Base-by-base conservation (phyloP, 2,329 filamentous ascomycete genomes). In the Aureobasidium sp. region DNA sequence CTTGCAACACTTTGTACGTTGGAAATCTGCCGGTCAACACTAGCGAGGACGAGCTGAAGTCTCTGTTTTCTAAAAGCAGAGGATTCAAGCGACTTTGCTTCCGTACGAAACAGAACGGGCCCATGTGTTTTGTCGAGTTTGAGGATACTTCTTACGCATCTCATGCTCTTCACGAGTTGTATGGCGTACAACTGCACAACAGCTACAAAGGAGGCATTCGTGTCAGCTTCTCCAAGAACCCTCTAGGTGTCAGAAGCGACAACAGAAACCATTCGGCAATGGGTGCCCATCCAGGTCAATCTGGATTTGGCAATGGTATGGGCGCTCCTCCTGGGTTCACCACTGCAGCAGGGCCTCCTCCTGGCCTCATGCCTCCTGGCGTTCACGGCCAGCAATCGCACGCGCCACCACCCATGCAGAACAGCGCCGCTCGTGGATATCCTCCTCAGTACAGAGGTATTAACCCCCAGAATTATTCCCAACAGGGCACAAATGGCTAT, bases 71-170 rank as follows among this genome's bases (percentile, higher is more conserved):
- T 29, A 93, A 92, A 75, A 90, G 95, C 73, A 87, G 92, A 52
- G 94, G 94, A 3, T 99, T 97, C 79, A 97, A 96, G 77, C 84
- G 94, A 32, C 85, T 99, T 8, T 96, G 92, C 72, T 96, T 97
- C 80, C 85, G 93, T 37, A 95, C 92, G 60, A 97, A 97, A 78
- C 85, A 90, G 67, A 96, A 97, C 69, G 93, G 93, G 0, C 93
- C 93, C 1, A 97, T 97, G 92, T 97, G 94, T 73, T 97, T 97
- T 74, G 94, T 99, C 41, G 94, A 99, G 74, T 99, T 97, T 69
- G 93, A 97, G 70, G 92, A 97, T 69, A 83, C 96, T 12, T 89
- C 90, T 1, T 93, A 91, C 70, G 93, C 94, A 0, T 97, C 93
- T 46, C 96, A 94, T 75, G 88, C 92, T 1, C 81, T 97, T 2